These are phyloP conservation scores for Dispira simplex DNA, from an alignment of 192 early-diverging fungal genomes.

Conservation along the genomic window DNA sequence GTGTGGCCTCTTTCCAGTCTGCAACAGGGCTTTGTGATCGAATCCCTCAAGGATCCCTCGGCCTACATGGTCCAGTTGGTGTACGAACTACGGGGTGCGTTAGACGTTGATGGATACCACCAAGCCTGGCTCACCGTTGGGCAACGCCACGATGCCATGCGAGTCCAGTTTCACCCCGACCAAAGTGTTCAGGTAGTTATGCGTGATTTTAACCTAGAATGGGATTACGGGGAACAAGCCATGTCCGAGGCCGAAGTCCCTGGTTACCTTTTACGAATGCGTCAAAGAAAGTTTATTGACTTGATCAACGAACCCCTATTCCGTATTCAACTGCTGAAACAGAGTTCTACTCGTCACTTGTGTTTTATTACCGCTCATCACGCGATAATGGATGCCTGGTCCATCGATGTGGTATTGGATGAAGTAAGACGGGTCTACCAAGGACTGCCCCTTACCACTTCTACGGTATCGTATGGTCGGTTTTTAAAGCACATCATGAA, in stretches of 20 bases:
- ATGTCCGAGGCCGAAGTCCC: no score
- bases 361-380: background rate
- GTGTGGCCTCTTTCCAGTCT: background rate
- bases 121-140: background rate
- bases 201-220: no score
- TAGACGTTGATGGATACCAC: background rate
- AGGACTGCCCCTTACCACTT: no score
- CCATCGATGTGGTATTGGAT: background rate
- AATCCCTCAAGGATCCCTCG: conserved; percentile 7
- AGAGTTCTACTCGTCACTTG: background rate
- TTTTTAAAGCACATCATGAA: no score
- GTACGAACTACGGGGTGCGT: background rate
- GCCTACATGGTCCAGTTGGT: conserved; percentile 10
- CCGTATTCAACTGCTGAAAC: background rate
- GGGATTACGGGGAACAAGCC: no score
- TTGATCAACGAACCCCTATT: background rate
- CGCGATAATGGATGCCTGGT: background rate
- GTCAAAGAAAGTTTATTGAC: no score
- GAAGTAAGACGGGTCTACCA: background rate
- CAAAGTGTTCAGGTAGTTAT: no score
- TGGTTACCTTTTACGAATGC: no score
- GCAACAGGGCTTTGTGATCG: conserved; percentile 5
- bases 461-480: no score
- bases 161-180: no score
- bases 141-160: background rate